A percentile compares a stretch with the other conserved stretches of the same genome.
phyloP scores from a whole-genome alignment of 2,329 filamentous ascomycete genomes.

The Penicillium sclerotiorum region DNA sequence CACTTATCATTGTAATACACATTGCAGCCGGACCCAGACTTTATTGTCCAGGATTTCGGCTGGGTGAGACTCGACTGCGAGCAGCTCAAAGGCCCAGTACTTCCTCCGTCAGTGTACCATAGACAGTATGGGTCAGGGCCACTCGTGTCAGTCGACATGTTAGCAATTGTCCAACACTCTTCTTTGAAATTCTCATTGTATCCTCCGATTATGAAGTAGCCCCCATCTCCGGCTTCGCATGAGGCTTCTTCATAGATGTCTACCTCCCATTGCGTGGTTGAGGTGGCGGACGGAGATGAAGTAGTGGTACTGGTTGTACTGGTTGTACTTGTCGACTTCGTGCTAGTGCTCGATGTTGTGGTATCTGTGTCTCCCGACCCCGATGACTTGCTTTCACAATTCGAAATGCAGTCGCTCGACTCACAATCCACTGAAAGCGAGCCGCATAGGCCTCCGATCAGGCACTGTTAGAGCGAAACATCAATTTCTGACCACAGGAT shows the following conservation, averaged over 20 bases:
- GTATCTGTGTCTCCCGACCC: not conserved
- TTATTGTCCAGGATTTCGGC: constrained; percentile 11
- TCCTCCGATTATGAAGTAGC: constrained; percentile 16
- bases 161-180: constrained; percentile 5
- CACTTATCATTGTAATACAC: constrained; percentile 5
- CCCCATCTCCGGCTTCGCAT: constrained; percentile 9
- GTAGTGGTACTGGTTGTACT: not conserved
- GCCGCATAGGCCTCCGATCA: too few species aligned
- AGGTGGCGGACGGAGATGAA: not conserved
- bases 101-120: constrained; percentile 1
- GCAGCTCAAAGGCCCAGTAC: constrained; percentile 3
- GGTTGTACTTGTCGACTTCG: not conserved
- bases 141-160: constrained; percentile 1
- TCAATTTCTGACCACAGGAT: not conserved
- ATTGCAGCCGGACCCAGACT: constrained; percentile 3
- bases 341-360: not conserved
- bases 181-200: not conserved
- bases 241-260: constrained; percentile 10
- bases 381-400: not conserved
- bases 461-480: too few species aligned
- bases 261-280: constrained; percentile 8
- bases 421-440: not conserved
- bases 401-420: not conserved
- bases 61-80: constrained; percentile 1
- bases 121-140: constrained; percentile 1